These are phyloP conservation scores for Phaffia rhodozyma DNA, from an alignment of 1,284 basidiomycete genomes.

Conservation along the genomic window DNA sequence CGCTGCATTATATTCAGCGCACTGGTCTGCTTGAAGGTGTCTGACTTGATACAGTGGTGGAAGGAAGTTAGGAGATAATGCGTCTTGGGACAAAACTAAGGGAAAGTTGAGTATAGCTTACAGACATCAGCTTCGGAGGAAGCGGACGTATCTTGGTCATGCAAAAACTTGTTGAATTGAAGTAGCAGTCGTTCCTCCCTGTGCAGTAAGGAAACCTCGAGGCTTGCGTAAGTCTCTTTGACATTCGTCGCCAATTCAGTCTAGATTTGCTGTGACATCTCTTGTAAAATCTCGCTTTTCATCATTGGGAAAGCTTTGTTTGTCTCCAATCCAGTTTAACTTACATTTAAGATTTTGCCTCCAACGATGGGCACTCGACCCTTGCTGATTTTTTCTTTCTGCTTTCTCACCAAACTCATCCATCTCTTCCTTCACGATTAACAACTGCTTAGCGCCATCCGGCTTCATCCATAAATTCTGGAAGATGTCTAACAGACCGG, in stretches of 20 bases:
- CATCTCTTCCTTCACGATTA: background rate
- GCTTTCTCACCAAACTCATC: background rate
- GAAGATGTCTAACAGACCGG: slow-evolving; percentile 26
- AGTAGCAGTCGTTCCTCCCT: slow-evolving; percentile 50
- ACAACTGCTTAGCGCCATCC: slow-evolving; percentile 16
- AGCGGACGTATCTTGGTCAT: slow-evolving; percentile 28
- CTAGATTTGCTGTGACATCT: too few species aligned
- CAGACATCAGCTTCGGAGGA: too few species aligned
- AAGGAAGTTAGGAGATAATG: slow-evolving; percentile 28
- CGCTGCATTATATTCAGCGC: slow-evolving; percentile 37
- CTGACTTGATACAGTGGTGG: slow-evolving; percentile 8
- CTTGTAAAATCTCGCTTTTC: too few species aligned
- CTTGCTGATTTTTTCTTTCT: slow-evolving; percentile 1
- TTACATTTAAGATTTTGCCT: too few species aligned
- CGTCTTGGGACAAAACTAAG: slow-evolving; percentile 29
- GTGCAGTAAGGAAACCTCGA: slow-evolving; percentile 51
- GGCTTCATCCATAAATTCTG: slow-evolving; percentile 19
- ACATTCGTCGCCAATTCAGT: slow-evolving; percentile 56
- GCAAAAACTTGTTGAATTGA: slow-evolving; percentile 47
- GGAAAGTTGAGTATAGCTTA: too few species aligned
- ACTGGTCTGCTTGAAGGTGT: slow-evolving; percentile 26
- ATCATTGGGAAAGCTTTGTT: too few species aligned
- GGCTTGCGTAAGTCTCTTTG: slow-evolving; percentile 47
- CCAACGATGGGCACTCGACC: slow-evolving; percentile 30
- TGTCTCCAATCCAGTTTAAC: too few species aligned